phyloP scores from a whole-genome alignment of 2,329 filamentous ascomycete species.

The Alternaria sp. region DNA sequence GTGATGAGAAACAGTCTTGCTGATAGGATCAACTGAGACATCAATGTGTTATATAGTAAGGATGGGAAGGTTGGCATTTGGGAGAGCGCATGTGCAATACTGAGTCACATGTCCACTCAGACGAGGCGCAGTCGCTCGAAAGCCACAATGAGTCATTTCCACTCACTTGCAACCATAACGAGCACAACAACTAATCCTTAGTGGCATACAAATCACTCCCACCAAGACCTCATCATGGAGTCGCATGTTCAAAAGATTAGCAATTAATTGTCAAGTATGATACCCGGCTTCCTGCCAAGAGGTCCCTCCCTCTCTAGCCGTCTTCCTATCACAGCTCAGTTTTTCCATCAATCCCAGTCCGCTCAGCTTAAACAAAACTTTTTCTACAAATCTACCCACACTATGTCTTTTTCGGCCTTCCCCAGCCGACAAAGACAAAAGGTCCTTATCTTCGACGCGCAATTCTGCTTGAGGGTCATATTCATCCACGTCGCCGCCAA shows the following conservation, averaged over 20 bases:
- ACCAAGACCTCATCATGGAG: background rate
- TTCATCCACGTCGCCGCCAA: constrained; percentile 14
- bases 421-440: background rate
- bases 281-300: background rate
- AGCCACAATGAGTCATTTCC: constrained; percentile 4
- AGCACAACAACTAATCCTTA: background rate
- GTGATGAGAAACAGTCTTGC: background rate
- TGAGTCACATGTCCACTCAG: background rate
- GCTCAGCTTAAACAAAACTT: constrained; percentile 21
- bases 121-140: background rate
- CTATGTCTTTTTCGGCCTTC: constrained; percentile 5
- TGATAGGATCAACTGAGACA: background rate
- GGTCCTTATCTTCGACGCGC: background rate
- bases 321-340: constrained; percentile 2
- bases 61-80: background rate
- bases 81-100: background rate
- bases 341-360: constrained; percentile 16
- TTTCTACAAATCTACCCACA: constrained; percentile 18
- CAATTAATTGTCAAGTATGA: background rate
- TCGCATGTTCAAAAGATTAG: background rate
- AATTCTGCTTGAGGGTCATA: constrained; percentile 1
- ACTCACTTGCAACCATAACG: background rate
- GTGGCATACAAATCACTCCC: background rate
- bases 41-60: background rate
- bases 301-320: background rate